phyloP scores from a whole-genome alignment of 768 basidiomycete species.

The Hortiboletus flavorubellus region DNA sequence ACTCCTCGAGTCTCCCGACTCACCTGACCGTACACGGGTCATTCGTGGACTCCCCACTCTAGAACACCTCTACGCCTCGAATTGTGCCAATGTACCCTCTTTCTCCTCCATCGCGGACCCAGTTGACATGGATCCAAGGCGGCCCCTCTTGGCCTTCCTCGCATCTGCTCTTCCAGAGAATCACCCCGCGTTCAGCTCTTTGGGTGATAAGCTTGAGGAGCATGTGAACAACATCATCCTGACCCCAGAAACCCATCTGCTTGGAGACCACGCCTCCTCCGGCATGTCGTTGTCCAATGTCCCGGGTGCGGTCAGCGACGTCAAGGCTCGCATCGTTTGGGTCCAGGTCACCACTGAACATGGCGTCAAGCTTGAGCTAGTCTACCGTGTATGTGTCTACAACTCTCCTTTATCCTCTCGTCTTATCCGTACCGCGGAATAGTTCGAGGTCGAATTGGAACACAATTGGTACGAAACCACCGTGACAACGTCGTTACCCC shows the following conservation, averaged over 20 bases:
- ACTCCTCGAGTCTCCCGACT: not conserved
- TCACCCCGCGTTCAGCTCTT: constrained; percentile 38
- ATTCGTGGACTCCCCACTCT: constrained; percentile 26
- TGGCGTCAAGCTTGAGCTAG: constrained; percentile 62
- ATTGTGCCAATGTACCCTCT: constrained; percentile 47
- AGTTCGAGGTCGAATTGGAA: constrained; percentile 90
- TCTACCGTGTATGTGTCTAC: constrained; percentile 39
- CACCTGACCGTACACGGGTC: constrained; percentile 8
- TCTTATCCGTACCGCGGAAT: not conserved
- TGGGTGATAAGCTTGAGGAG: constrained; percentile 48
- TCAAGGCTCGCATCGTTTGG: constrained; percentile 76
- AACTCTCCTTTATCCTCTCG: too few relatives aligned
- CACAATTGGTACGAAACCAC: constrained; percentile 96
- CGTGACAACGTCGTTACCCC: constrained; percentile 66
- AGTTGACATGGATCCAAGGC: constrained; percentile 35
- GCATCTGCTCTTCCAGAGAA: constrained; percentile 59
- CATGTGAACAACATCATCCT: constrained; percentile 50
- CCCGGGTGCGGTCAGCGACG: constrained; percentile 74
- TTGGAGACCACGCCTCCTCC: constrained; percentile 40
- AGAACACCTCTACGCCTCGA: constrained; percentile 47
- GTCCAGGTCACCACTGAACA: constrained; percentile 70
- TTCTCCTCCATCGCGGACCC: constrained; percentile 22
- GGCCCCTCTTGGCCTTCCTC: constrained; percentile 76
- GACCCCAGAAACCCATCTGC: constrained; percentile 39
- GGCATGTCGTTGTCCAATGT: constrained; percentile 39